A percentile compares a stretch with the other conserved stretches of the same genome.
phyloP scores from a whole-genome alignment of 352 stramenopile species.

The Globisporangium perplexum region DNA sequence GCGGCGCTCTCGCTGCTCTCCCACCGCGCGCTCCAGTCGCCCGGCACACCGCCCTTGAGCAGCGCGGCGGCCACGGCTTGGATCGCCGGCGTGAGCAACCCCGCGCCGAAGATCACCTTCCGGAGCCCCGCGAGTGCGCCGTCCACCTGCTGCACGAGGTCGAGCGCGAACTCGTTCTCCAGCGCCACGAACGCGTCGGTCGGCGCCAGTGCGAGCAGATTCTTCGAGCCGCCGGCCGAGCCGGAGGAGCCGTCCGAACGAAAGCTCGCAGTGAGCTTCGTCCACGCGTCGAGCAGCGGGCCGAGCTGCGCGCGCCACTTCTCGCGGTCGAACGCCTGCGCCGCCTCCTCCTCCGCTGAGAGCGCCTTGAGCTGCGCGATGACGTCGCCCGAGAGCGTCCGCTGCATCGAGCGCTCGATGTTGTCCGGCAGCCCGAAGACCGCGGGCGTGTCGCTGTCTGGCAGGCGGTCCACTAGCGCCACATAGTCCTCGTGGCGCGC shows the following conservation, averaged over 20 bases:
- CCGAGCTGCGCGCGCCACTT: constrained; percentile 86
- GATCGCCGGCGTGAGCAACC: constrained; percentile 86
- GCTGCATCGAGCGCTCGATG: constrained; percentile 92
- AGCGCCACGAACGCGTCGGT: constrained; percentile 89
- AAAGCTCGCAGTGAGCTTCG: constrained; percentile 67
- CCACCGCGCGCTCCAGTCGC: constrained; percentile 79
- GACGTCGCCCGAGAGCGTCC: constrained; percentile 78
- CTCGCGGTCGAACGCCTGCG: constrained; percentile 87
- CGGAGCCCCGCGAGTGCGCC: constrained; percentile 65
- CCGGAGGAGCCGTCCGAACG: constrained; percentile 36
- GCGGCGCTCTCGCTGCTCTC: constrained; percentile 68
- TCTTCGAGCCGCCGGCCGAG: constrained; percentile 13
- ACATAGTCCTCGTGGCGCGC: constrained; percentile 61
- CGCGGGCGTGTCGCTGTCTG: constrained; percentile 63
- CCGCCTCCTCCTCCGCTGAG: constrained; percentile 47
- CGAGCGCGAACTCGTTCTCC: constrained; percentile 82
- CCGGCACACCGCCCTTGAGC: constrained; percentile 63
- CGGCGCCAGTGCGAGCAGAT: constrained; percentile 53
- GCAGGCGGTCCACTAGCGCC: constrained; percentile 66
- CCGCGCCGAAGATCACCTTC: constrained; percentile 90
- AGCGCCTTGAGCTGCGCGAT: constrained; percentile 86
- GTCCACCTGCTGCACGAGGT: constrained; percentile 73
- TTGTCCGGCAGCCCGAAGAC: constrained; percentile 93
- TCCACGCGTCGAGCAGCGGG: constrained; percentile 89
- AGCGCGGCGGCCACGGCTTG: constrained; percentile 73